These are phyloP conservation scores for Ensete ventricosum DNA, from an alignment of 176 grass and related monocot species.

Conservation along the genomic window DNA sequence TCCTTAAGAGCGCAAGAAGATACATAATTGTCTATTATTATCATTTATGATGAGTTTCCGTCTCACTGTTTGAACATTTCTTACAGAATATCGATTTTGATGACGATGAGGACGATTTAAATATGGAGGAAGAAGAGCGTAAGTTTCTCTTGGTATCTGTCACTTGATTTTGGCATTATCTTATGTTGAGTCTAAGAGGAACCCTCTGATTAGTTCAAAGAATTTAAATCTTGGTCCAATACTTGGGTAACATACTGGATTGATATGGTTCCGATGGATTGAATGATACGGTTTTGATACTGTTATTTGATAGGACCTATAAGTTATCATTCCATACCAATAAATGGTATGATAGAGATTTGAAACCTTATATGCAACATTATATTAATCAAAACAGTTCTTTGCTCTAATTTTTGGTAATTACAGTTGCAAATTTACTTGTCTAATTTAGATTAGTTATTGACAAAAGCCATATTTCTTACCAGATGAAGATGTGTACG, in stretches of 20 bases:
- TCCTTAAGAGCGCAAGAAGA: no score
- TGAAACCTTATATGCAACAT: no score
- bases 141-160: slow-evolving; percentile 1
- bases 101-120: slow-evolving; percentile 45
- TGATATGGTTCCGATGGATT: no score
- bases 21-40: background rate
- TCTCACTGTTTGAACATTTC: slow-evolving; percentile 1
- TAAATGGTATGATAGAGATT: background rate
- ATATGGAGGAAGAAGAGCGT: slow-evolving; percentile 34
- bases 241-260: no score
- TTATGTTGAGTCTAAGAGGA: background rate
- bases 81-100: slow-evolving; percentile 43
- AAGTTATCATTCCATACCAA: background rate
- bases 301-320: no score
- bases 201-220: no score
- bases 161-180: background rate
- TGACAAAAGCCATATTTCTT: background rate
- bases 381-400: background rate
- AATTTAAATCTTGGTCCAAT: no score
- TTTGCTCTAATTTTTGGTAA: background rate
- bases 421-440: background rate
- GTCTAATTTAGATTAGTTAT: background rate
- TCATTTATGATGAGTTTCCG: background rate
- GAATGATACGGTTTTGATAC: no score
- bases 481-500: slow-evolving; percentile 9